Base-by-base conservation (phyloP, 768 basidiomycete species). In the Artomyces pyxidatus region DNA sequence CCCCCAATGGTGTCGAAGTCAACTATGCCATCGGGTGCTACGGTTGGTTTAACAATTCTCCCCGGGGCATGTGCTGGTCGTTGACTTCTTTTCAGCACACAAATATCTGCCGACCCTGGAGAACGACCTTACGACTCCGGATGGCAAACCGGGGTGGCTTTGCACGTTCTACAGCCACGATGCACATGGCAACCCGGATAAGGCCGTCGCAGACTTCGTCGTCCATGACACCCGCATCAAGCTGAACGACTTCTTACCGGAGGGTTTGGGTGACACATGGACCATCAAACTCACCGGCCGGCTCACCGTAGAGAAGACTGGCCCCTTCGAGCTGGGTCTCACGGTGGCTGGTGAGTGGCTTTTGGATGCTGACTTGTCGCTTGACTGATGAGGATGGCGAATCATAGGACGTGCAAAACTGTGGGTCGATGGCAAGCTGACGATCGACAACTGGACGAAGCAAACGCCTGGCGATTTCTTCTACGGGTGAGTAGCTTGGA, bases 61-160 rank as follows among this genome's bases (percentile, higher is more conserved):
- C 5, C 8, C 2, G 23, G 17, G n/a, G 17, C 21, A 16, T 23
- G 19, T 43, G 17, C 6, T 41, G n/a, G 16, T 39, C 37, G 25
- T 2, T n/a, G 52, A 11, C 32, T 29, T 45, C 22, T 37, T 35
- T 12, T 45, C 30, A 80, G 81, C 81, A 2, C 76, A 81, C 60
- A 84, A 82, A 59, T 85, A 77, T 64, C 71, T 84, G 4, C 85
- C 85, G 3, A 76, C 81, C 0, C 65, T 86, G n/a, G 82, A 84
- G 58, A 75, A 76, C 37, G 64, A 71, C 47, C 68, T 86, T 19
- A 71, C 65, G 47, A 78, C 78, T 2, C 66, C 69, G 1, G 57
- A 63, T 17, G 82, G 82, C 1, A 64, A 79, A 55, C 61, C 69
- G 2, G 83, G 84, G 19, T 85, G 84, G 82, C 63, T 71, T 19